Evolutionary conservation across 805 yeast species (phyloP).

Genomic region (Candida endomychidarum): DNA sequence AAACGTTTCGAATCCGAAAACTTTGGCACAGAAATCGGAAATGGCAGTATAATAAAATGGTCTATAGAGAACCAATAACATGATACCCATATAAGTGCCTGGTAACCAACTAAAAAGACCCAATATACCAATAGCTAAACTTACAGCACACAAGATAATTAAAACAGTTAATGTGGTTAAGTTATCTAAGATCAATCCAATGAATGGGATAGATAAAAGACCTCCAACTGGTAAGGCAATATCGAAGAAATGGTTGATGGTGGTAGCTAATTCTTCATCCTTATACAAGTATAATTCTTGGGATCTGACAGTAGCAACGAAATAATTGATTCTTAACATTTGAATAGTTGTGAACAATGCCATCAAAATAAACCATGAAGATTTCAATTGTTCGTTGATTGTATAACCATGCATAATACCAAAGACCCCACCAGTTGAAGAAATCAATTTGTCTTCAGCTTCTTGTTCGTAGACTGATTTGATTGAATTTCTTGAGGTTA

Average conservation of each 20-base stretch:
- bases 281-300: slow-evolving; percentile 73
- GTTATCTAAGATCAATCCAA: slow-evolving; percentile 78
- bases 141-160: slow-evolving; percentile 49
- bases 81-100: slow-evolving; percentile 67
- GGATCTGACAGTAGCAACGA: slow-evolving; percentile 83
- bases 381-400: slow-evolving; percentile 48
- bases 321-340: slow-evolving; percentile 89
- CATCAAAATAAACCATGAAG: slow-evolving; percentile 80
- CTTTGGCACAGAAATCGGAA: slow-evolving; percentile 88
- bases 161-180: slow-evolving; percentile 61
- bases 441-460: slow-evolving; percentile 55
- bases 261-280: slow-evolving; percentile 50
- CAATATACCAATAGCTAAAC: slow-evolving; percentile 65
- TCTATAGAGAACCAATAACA: slow-evolving; percentile 74
- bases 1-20: slow-evolving; percentile 88
- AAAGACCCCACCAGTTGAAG: slow-evolving; percentile 64
- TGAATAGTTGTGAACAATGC: slow-evolving; percentile 78
- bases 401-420: slow-evolving; percentile 74
- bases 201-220: slow-evolving; percentile 78
- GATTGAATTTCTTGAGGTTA: slow-evolving; percentile 32
- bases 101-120: slow-evolving; percentile 61
- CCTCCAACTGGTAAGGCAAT: slow-evolving; percentile 89
- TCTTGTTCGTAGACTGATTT: slow-evolving; percentile 67
- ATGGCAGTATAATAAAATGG: slow-evolving; percentile 93
- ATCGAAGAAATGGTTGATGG: slow-evolving; percentile 75